phyloP scores from a whole-genome alignment of 139 green algal genomes.

The Pseudopediastrum boryanum region DNA sequence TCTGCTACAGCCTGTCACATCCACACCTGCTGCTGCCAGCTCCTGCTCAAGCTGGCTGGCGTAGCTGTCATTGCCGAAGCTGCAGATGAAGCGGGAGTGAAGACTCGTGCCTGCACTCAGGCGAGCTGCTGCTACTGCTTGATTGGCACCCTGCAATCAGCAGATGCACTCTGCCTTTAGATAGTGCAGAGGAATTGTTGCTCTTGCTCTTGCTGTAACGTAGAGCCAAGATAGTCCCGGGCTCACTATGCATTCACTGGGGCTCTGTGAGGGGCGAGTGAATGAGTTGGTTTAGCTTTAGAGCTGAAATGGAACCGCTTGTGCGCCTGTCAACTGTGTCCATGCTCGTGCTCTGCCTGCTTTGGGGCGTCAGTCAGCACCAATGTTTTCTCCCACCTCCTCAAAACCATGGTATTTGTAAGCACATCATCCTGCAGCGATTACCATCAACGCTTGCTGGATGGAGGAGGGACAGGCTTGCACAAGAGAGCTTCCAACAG shows the following conservation, averaged over 20 bases:
- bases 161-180: background rate
- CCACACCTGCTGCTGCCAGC: slow-evolving; percentile 49
- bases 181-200: background rate
- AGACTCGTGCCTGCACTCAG: background rate
- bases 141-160: slow-evolving; percentile 62
- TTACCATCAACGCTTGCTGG: no score
- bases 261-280: no score
- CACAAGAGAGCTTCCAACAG: no score
- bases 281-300: background rate
- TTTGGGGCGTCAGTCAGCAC: no score
- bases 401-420: no score
- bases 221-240: background rate
- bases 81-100: slow-evolving; percentile 41
- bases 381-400: no score
- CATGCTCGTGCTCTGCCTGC: no score
- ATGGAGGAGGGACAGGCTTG: no score
- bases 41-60: slow-evolving; percentile 42
- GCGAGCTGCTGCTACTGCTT: slow-evolving; percentile 62
- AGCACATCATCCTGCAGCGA: no score
- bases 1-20: slow-evolving; percentile 39
- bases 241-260: no score
- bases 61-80: slow-evolving; percentile 65
- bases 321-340: no score
- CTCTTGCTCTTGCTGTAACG: background rate
- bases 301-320: background rate